These are phyloP conservation scores for Fusarium sp. DNA, from an alignment of 2,329 filamentous ascomycete species.

Conservation along the genomic window DNA sequence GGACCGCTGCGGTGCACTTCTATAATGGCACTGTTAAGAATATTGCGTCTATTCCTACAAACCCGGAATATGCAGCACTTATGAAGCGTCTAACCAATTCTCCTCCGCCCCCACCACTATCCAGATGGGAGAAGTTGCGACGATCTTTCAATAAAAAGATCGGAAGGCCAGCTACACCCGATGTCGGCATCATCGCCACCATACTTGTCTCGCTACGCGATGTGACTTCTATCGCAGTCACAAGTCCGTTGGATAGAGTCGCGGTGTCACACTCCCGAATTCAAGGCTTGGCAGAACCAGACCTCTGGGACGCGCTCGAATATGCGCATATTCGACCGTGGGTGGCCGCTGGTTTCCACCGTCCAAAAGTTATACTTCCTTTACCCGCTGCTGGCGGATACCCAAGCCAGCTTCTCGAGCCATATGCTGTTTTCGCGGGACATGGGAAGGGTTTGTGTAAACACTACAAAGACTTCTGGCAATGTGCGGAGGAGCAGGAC, in stretches of 20 bases:
- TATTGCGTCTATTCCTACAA: neutral
- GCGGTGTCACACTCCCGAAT: neutral
- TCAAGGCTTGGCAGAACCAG: neutral
- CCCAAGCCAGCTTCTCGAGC: constrained; percentile 1
- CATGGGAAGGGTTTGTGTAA: constrained; percentile 11
- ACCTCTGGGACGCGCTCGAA: constrained; percentile 10
- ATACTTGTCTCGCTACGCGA: constrained; percentile 10
- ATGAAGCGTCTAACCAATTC: constrained; percentile 5
- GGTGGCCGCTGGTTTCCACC: neutral
- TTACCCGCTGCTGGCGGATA: neutral
- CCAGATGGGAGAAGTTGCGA: neutral
- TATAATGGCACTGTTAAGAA: constrained; percentile 1
- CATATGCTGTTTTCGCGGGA: constrained; percentile 13
- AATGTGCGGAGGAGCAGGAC: constrained; percentile 6
- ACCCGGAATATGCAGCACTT: constrained; percentile 4
- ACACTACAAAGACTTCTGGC: constrained; percentile 1
- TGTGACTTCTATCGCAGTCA: neutral
- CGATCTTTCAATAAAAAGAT: constrained; percentile 24
- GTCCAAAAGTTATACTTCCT: neutral
- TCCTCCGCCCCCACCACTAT: neutral
- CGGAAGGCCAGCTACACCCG: constrained; percentile 5
- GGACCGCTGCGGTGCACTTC: neutral
- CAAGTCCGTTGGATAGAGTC: neutral
- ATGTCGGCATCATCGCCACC: neutral
- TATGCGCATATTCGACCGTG: neutral